Evolutionary conservation across 225 moss, liverwort and hornwort species (phyloP).

Genomic region (Asterella californica): DNA sequence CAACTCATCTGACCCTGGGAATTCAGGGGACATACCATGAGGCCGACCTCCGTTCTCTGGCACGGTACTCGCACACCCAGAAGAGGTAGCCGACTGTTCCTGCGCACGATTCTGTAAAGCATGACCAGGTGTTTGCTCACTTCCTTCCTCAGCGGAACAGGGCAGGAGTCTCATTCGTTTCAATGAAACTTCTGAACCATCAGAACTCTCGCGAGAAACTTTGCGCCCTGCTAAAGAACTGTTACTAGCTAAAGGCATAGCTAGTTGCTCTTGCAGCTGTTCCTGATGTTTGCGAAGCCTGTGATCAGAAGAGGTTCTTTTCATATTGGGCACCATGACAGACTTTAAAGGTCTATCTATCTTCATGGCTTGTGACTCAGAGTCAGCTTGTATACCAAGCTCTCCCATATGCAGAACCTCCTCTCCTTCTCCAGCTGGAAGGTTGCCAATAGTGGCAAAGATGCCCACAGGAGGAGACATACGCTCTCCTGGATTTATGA

Average conservation of each 20-base stretch:
- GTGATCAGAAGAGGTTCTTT: conserved; percentile 6
- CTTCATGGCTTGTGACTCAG: conserved; percentile 28
- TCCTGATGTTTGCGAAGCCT: conserved; percentile 22
- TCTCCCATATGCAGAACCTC: conserved; percentile 41
- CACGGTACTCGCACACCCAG: conserved; percentile 13
- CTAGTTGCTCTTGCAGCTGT: conserved; percentile 15
- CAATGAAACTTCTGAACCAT: conserved; percentile 24
- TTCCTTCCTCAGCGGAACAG: conserved; percentile 16
- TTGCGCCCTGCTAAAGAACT: conserved; percentile 21
- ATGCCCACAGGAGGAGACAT: conserved; percentile 24
- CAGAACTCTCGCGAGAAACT: conserved; percentile 18
- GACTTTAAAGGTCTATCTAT: conserved; percentile 13
- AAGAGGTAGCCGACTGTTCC: conserved; percentile 30
- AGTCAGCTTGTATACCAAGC: conserved; percentile 38
- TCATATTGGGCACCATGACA: not conserved
- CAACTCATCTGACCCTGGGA: conserved; percentile 19
- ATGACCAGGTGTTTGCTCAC: conserved; percentile 11
- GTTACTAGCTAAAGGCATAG: conserved; percentile 17
- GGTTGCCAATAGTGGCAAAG: conserved; percentile 21
- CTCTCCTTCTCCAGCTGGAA: conserved; percentile 38
- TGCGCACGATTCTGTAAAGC: conserved; percentile 2
- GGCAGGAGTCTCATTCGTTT: conserved; percentile 17
- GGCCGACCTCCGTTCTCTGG: conserved; percentile 16
- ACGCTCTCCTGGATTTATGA: conserved; percentile 42
- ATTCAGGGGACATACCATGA: conserved; percentile 20